These are phyloP conservation scores for Stachybotrys chartarum DNA, from an alignment of 2,329 filamentous ascomycete genomes.

Conservation along the genomic window DNA sequence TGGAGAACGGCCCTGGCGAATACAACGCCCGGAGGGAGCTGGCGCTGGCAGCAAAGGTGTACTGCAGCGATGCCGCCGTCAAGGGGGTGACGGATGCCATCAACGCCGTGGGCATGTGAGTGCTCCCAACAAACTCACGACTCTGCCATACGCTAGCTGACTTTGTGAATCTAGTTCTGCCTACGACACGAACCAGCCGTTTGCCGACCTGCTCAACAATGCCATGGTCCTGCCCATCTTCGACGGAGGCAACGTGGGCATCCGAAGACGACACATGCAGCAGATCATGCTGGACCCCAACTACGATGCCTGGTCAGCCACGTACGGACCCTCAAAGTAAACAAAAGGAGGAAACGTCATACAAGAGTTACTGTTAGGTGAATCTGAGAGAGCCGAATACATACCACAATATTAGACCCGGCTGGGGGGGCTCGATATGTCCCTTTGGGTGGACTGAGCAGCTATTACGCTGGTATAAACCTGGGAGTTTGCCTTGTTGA, in stretches of 20 bases:
- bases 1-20: conserved; percentile 33
- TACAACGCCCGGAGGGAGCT: conserved; percentile 34
- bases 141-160: not conserved
- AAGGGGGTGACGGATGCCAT: conserved; percentile 42
- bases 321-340: not conserved
- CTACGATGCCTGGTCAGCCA: conserved; percentile 1
- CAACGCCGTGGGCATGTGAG: conserved; percentile 42
- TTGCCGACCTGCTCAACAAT: not conserved
- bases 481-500: too few species aligned
- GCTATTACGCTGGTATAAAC: too few species aligned
- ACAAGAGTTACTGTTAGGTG: not conserved
- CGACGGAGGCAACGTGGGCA: conserved; percentile 1
- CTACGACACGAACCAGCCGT: not conserved
- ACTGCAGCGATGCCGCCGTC: conserved; percentile 40
- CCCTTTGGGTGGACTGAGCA: too few species aligned
- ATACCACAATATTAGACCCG: too few species aligned
- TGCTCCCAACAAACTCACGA: not conserved
- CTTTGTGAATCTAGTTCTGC: not conserved
- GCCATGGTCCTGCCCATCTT: conserved; percentile 1
- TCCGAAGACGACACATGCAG: conserved; percentile 1
- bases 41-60: conserved; percentile 43
- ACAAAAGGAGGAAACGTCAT: not conserved
- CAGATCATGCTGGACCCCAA: not conserved
- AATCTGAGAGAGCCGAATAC: not conserved
- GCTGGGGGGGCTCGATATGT: too few species aligned